Conservation (phyloP, 805 yeast genomes). For the Hanseniaspora meyeri region DNA sequence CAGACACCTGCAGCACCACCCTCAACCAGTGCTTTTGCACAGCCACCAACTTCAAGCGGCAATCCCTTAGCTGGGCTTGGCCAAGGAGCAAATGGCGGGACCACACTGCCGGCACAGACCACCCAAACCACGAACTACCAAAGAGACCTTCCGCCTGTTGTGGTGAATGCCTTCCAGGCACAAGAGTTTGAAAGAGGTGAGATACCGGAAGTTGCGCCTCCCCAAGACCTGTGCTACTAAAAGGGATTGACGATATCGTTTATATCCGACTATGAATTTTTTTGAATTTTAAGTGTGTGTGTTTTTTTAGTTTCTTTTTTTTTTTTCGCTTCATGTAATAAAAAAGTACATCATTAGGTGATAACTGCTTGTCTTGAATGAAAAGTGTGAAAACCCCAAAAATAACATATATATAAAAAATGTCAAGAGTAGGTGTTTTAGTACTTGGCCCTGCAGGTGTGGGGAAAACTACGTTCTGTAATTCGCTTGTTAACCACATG, state of each 20-base stretch:
- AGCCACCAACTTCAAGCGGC: neutral
- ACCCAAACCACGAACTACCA: neutral
- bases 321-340: neutral
- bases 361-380: too few species aligned
- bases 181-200: conserved; percentile 2
- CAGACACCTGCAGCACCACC: neutral
- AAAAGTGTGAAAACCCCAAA: neutral
- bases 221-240: neutral
- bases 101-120: neutral
- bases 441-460: conserved; percentile 98
- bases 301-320: neutral
- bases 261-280: neutral
- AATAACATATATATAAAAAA: conserved; percentile 21
- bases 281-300: neutral
- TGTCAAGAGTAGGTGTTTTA: conserved; percentile 91
- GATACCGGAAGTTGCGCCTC: conserved; percentile 10
- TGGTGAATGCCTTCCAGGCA: neutral
- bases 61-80: neutral
- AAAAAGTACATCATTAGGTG: too few species aligned
- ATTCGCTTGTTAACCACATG: conserved; percentile 73
- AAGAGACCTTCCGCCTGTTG: neutral
- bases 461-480: conserved; percentile 89
- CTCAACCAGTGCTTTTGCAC: conserved; percentile 8
- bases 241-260: neutral
- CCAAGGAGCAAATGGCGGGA: neutral